Percentiles rank a stretch among this genome's conserved stretches.
Evolutionary conservation across 345 rosid species (phyloP).

Genomic region (Nephelium lappaceum): DNA sequence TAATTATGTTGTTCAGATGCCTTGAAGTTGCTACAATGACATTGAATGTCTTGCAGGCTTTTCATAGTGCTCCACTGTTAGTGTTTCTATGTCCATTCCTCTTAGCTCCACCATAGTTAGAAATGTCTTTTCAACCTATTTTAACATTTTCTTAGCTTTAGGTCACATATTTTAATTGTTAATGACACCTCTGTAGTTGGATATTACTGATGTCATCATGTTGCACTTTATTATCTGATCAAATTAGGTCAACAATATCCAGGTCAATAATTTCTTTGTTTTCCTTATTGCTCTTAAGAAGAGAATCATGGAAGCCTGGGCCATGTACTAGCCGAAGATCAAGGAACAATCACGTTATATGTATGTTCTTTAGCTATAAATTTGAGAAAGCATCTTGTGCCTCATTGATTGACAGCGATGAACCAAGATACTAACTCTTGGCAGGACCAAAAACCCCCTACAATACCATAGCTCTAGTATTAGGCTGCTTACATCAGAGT

Average conservation of each 20-base stretch:
- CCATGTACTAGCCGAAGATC: background rate
- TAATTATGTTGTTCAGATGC: slow-evolving; percentile 18
- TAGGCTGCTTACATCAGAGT: background rate
- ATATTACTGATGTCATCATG: background rate
- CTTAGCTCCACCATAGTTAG: background rate
- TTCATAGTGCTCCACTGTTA: background rate
- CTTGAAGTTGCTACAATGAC: slow-evolving; percentile 8
- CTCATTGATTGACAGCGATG: background rate
- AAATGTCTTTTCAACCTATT: background rate
- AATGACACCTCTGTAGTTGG: background rate
- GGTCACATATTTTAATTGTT: background rate
- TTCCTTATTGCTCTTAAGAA: background rate
- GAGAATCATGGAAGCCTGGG: background rate
- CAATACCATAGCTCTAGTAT: background rate
- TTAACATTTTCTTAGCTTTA: background rate
- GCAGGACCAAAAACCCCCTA: background rate
- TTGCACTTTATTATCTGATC: background rate
- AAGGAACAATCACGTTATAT: background rate
- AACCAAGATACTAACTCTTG: background rate
- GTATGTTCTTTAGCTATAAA: background rate
- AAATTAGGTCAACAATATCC: background rate
- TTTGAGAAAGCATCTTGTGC: slow-evolving; percentile 8
- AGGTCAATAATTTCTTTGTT: background rate
- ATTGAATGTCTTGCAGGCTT: background rate
- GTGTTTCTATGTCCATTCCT: background rate